phyloP scores from a whole-genome alignment of 768 basidiomycete genomes.

The Xerocomellus intermedius region DNA sequence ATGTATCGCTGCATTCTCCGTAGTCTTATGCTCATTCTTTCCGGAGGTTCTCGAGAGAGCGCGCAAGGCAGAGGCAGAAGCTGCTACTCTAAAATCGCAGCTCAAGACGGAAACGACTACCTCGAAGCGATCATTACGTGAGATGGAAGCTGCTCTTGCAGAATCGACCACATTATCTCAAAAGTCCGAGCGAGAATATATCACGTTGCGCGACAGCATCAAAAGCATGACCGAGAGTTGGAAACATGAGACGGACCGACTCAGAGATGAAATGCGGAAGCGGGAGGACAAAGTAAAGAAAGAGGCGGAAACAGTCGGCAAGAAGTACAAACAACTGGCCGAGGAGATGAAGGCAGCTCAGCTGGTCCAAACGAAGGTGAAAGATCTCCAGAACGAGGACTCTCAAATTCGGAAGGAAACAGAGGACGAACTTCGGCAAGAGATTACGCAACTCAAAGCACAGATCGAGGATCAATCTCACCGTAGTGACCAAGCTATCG shows the following conservation, averaged over 20 bases:
- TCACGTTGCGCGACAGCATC: slow-evolving; percentile 72
- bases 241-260: slow-evolving; percentile 67
- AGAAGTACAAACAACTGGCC: slow-evolving; percentile 65
- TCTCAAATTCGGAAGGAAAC: slow-evolving; percentile 51
- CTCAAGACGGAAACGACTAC: slow-evolving; percentile 71
- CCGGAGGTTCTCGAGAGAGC: slow-evolving; percentile 75
- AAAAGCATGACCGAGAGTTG: slow-evolving; percentile 71
- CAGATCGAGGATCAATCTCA: slow-evolving; percentile 52
- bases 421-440: slow-evolving; percentile 57
- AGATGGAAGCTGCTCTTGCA: slow-evolving; percentile 72
- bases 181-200: slow-evolving; percentile 82
- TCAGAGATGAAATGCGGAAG: slow-evolving; percentile 72
- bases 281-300: slow-evolving; percentile 66
- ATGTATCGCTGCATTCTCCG: slow-evolving; percentile 12
- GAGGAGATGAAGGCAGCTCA: slow-evolving; percentile 61
- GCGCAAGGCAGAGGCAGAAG: slow-evolving; percentile 81
- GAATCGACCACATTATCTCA: slow-evolving; percentile 77
- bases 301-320: slow-evolving; percentile 66
- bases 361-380: slow-evolving; percentile 44
- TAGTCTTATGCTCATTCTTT: slow-evolving; percentile 1
- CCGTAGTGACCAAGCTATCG: slow-evolving; percentile 55
- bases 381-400: slow-evolving; percentile 51
- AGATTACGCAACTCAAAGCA: slow-evolving; percentile 52
- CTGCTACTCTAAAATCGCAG: slow-evolving; percentile 61
- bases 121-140: slow-evolving; percentile 73